Evolutionary conservation across 2,329 filamentous ascomycete genomes (phyloP), one percentile per base, ranked within the genome.

Genomic region (Acrodontium crateriforme): DNA sequence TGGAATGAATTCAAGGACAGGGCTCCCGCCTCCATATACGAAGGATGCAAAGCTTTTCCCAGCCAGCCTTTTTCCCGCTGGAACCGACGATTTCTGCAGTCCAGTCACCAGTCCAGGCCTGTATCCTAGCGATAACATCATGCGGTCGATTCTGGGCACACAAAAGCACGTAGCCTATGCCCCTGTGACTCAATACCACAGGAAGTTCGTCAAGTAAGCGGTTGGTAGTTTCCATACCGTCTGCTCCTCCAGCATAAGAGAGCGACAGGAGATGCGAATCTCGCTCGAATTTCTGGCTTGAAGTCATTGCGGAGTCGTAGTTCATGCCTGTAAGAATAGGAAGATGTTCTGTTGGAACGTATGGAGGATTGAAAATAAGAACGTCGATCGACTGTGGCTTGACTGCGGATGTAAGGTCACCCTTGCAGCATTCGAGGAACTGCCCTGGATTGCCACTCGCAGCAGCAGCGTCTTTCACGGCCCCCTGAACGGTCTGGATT

Each of bases 351-450:
- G 85, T 91, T 2, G 89, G 89, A 9, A 98, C 89, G 51, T 98
- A 98, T 1, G 89, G 89, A 29, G 89, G 89, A 50, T 98, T 98
- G 65, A 95, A 98, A 16, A 98, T 68, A 37, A 98, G 65, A 8
- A 98, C 67, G 49, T 98, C 89, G 4, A 92, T 67, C 20, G 58
- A 55, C 2, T 64, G 60, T 0, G 59, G 48, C 6, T 67, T 65
- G 21, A 91, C 57, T 1, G 75, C 60, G 2, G 67, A 54, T 4
- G 67, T 64, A 1, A 98, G 64, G 48, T 95, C 82, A 2, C 71
- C 76, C 33, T 73, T 73, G 15, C 77, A 50, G 11, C 76, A 69
- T 21, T 73, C 77, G 6, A 89, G 55, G 42, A 78, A 81, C 6
- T 58, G 44, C 3, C 60, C 66, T 16, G 19, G 15, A 7, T 13